phyloP scores from a whole-genome alignment of 2,329 filamentous ascomycete species.

The Aspergillus neoniger region DNA sequence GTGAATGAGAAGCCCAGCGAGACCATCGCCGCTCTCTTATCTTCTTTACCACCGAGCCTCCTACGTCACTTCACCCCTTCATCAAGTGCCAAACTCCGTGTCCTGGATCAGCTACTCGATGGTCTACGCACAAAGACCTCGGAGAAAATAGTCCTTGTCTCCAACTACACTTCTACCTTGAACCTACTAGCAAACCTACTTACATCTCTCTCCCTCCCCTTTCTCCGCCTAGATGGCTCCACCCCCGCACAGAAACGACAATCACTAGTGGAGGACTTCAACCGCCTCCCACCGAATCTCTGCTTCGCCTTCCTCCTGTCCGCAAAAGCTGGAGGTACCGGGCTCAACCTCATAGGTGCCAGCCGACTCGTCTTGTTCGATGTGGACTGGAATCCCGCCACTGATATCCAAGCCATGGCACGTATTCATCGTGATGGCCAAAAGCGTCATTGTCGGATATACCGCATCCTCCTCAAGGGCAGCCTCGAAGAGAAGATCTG shows the following conservation, averaged over 20 bases:
- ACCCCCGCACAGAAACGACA: conserved; percentile 67
- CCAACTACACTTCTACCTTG: conserved; percentile 72
- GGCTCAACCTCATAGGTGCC: conserved; percentile 70
- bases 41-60: conserved; percentile 57
- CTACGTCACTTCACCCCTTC: conserved; percentile 57
- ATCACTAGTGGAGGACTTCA: conserved; percentile 69
- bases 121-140: conserved; percentile 61
- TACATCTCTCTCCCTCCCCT: conserved; percentile 60
- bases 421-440: conserved; percentile 73
- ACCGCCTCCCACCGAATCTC: conserved; percentile 56
- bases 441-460: conserved; percentile 67
- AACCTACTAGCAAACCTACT: conserved; percentile 66
- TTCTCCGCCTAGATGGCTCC: conserved; percentile 69
- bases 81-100: conserved; percentile 66
- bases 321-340: conserved; percentile 70
- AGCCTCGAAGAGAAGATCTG: conserved; percentile 75
- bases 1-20: conserved; percentile 51
- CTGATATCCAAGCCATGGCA: conserved; percentile 73
- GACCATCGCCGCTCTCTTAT: conserved; percentile 51
- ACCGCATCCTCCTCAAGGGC: conserved; percentile 67
- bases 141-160: conserved; percentile 75
- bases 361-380: conserved; percentile 71
- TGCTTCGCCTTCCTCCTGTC: conserved; percentile 72
- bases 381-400: conserved; percentile 75
- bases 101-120: conserved; percentile 66